Evolutionary conservation across 441 rosid species (phyloP).

Genomic region (Kokia cookei): DNA sequence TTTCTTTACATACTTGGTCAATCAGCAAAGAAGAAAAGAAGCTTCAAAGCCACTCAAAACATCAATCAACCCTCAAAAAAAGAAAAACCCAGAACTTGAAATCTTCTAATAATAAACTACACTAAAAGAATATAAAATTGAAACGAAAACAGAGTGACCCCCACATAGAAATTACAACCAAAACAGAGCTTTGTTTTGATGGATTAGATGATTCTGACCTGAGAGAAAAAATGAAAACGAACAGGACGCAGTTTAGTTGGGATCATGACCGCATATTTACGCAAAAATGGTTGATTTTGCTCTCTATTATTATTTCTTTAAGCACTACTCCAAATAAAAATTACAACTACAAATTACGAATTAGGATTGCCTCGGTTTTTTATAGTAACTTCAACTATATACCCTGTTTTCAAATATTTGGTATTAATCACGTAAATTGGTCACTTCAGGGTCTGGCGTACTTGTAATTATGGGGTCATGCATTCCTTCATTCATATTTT

Average conservation of each 20-base stretch:
- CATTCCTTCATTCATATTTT: background rate
- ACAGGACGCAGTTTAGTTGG: background rate
- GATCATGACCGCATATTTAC: conserved; percentile 4
- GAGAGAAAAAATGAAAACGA: background rate
- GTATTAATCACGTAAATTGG: background rate
- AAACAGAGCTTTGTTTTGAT: background rate
- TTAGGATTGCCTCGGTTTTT: background rate
- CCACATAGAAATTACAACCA: background rate
- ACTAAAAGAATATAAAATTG: background rate
- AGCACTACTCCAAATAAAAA: background rate
- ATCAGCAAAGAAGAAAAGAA: background rate
- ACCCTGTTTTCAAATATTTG: background rate
- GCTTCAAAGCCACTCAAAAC: background rate
- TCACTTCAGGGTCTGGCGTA: background rate
- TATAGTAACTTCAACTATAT: background rate
- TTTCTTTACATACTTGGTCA: background rate
- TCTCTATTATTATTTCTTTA: background rate
- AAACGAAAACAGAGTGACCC: background rate
- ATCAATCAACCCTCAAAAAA: background rate
- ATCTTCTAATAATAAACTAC: background rate
- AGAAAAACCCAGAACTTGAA: conserved; percentile 16
- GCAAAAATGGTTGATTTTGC: background rate
- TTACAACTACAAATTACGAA: background rate
- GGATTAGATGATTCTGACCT: background rate
- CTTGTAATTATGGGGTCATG: background rate